Base-by-base conservation (phyloP, 805 yeast species). In the Starmerella davenportii region DNA sequence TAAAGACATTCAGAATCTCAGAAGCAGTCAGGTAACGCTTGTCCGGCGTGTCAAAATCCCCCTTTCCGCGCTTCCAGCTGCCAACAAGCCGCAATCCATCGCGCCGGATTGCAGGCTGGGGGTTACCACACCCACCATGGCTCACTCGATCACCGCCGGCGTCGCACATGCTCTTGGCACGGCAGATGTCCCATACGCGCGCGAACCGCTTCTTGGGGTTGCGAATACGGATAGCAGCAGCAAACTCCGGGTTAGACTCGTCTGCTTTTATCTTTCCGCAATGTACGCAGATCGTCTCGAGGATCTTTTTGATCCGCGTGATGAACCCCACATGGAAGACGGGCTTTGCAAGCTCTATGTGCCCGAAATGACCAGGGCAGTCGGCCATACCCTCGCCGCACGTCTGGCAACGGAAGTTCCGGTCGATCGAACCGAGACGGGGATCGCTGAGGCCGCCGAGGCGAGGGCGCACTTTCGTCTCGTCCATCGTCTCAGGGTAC, bases 401-500 rank as follows among this genome's bases (percentile, higher is more conserved):
- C 19, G 99, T 90, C 66, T 87, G 96, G 68, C 99, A 90, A 65
- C 81, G 82, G 69, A 79, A 80, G 58, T 85, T 87, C 59, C 98
- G 76, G 61, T 90, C 99, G 51, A 90, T 85, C 4, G 95, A 79
- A 37, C 99, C 99, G 44, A 90, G 68, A 52, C 96, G 75, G 43
- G 98, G 96, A 59, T 92, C 98, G 57, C 85, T 87, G 45, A 90
- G 66, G 43, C 99, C 99, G 46, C 95, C 95, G 49, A 84, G 85
- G 58, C 95, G 75, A 35, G 96, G 95, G 47, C 80, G 79, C 56
- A 79, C 78, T 42, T 93, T 84, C 30, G 94, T 74, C 60, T 85
- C 95, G 60, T 90, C 98, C 94, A 90, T 90, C n/a, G 95, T 90
- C 62, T 90, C 99, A 18, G 99, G 98, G 55, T 79, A 90, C 61